Conservation (phyloP, 2,329 filamentous ascomycete species). For the Alternaria gaisen region DNA sequence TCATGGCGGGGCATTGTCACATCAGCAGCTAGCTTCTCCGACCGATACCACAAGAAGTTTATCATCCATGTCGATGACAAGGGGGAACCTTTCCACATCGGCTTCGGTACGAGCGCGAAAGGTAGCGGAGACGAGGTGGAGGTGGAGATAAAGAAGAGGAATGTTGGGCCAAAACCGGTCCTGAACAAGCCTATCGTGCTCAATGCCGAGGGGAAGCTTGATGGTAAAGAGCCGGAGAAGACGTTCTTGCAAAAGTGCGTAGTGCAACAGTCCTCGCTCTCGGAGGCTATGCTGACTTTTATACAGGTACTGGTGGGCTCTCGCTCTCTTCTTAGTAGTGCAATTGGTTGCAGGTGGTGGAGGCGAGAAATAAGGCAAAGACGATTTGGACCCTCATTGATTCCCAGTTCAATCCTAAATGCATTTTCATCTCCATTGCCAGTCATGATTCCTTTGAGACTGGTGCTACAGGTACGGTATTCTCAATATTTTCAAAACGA, state of each 20-base stretch:
- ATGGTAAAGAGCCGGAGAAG: constrained; percentile 57
- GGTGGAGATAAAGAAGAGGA: constrained; percentile 53
- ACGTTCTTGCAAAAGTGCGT: constrained; percentile 62
- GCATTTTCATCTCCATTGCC: background rate
- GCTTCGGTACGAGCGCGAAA: constrained; percentile 51
- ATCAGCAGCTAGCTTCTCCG: constrained; percentile 54
- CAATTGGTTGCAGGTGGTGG: constrained; percentile 57
- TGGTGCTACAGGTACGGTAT: background rate
- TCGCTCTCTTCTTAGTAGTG: constrained; percentile 58
- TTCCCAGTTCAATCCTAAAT: constrained; percentile 1
- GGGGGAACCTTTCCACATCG: constrained; percentile 57
- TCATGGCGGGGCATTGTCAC: constrained; percentile 59
- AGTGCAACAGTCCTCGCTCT: background rate
- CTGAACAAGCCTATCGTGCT: constrained; percentile 64
- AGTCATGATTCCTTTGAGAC: background rate
- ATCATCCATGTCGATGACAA: constrained; percentile 55
- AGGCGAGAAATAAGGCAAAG: constrained; percentile 30
- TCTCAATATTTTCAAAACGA: background rate
- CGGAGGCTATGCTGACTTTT: constrained; percentile 21
- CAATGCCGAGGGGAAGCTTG: constrained; percentile 64
- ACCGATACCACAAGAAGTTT: constrained; percentile 55
- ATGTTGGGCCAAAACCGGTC: constrained; percentile 52
- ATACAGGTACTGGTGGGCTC: constrained; percentile 61
- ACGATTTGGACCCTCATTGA: background rate
- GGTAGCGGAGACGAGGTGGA: constrained; percentile 49